Evolutionary conservation across 2,329 filamentous ascomycete species (phyloP).

Genomic region (Rhinocladiella mackenziei): DNA sequence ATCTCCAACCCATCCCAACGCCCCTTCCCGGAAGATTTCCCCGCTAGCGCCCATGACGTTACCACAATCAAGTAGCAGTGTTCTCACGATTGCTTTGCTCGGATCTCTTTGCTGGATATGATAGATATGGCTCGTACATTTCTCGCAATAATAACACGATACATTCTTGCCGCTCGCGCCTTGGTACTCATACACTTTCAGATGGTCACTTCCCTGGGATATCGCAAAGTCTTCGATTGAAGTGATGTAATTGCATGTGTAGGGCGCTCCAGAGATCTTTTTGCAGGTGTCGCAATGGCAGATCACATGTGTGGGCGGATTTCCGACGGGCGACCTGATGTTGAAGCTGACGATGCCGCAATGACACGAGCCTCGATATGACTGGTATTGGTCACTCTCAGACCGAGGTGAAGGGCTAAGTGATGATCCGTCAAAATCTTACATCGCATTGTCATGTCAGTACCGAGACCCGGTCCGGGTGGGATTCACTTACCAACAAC

Average conservation of each 20-base stretch:
- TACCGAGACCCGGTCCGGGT: background rate
- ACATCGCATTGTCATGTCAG: background rate
- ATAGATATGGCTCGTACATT: constrained; percentile 41
- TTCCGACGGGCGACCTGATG: constrained; percentile 1
- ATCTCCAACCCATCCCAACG: constrained; percentile 5
- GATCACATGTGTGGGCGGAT: constrained; percentile 5
- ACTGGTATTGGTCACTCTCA: background rate
- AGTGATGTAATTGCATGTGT: constrained; percentile 12
- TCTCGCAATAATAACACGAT: constrained; percentile 37
- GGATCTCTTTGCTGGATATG: constrained; percentile 41
- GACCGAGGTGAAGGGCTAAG: background rate
- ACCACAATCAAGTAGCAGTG: constrained; percentile 38
- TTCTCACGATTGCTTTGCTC: constrained; percentile 40
- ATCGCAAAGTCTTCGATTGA: constrained; percentile 4
- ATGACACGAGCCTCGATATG: constrained; percentile 9
- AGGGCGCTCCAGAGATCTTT: constrained; percentile 8
- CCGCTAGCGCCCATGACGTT: constrained; percentile 34
- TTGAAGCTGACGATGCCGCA: constrained; percentile 8
- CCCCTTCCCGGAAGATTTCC: constrained; percentile 39
- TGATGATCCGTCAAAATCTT: background rate
- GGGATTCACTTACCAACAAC: constrained; percentile 6
- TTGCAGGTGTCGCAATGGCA: constrained; percentile 18
- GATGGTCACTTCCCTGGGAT: background rate
- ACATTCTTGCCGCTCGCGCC: constrained; percentile 13
- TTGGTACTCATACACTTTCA: background rate